These are phyloP conservation scores for Tillandsia leiboldiana DNA, from an alignment of 176 grass and related monocot species.

Conservation along the genomic window DNA sequence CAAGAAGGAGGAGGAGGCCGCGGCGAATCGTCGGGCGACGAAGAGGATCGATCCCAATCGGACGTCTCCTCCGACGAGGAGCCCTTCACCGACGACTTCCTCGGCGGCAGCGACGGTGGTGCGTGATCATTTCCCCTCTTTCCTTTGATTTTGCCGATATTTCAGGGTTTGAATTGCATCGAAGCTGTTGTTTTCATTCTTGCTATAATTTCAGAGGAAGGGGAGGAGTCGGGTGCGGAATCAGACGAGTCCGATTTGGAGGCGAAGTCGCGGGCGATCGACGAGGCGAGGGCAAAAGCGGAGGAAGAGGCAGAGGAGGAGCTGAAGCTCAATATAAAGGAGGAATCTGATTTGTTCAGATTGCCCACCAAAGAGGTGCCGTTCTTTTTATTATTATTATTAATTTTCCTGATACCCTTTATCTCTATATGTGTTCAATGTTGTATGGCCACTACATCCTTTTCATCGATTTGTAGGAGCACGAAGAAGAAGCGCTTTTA, in stretches of 20 bases:
- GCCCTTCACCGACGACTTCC: constrained; percentile 66
- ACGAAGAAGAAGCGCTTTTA: constrained; percentile 61
- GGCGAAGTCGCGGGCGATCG: constrained; percentile 59
- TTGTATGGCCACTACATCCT: constrained; percentile 1
- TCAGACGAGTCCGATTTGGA: constrained; percentile 69
- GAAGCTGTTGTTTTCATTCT: neutral
- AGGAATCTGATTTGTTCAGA: constrained; percentile 79
- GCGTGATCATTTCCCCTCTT: neutral
- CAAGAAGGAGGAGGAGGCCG: constrained; percentile 11
- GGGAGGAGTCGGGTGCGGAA: constrained; percentile 38
- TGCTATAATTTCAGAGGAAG: constrained; percentile 26
- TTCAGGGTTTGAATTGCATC: neutral
- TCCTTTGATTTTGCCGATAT: neutral
- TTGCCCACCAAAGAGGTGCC: constrained; percentile 76
- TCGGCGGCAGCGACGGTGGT: constrained; percentile 50
- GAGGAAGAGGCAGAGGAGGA: constrained; percentile 69
- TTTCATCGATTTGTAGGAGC: constrained; percentile 38
- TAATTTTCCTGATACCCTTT: neutral
- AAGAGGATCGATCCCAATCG: constrained; percentile 27
- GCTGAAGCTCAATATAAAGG: constrained; percentile 60
- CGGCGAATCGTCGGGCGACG: constrained; percentile 21
- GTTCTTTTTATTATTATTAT: neutral
- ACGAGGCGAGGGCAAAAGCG: constrained; percentile 32
- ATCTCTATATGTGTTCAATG: neutral
- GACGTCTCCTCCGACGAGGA: constrained; percentile 49